Evolutionary conservation across 2,329 filamentous ascomycete genomes (phyloP), one percentile per base, ranked within the genome.

Genomic region (Blumeria hordei): DNA sequence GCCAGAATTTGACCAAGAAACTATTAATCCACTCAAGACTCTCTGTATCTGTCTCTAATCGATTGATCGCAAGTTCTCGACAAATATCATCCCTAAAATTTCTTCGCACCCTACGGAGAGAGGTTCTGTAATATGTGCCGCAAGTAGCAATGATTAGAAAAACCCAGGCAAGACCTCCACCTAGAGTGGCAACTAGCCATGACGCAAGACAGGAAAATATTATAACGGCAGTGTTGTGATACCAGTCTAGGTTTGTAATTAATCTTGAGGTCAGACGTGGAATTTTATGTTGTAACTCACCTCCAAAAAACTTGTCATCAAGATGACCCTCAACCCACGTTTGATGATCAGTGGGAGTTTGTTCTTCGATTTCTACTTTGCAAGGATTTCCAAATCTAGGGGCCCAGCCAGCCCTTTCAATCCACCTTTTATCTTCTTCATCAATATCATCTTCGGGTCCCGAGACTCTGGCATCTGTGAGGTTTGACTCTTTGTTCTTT

Each of bases 21-120:
- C 87, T 94, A 73, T 98, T 98, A 68, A 98, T 96, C 92, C 92
- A 98, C 68, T 98, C 92, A 52, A 98, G 73, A 56, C 85, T 92
- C 69, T 98, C 92, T 32, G 80, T 80, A 62, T 98, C 92, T 8
- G 81, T 92, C 62, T 96, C 92, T 55, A 98, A 72, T 63, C 77
- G 85, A 68, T 82, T 83, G 68, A 95, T 85, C 11, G 83, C 81
- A 74, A 95, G 75, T 67, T 95, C 88, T 55, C 92, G 82, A 57
- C 82, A 83, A 61, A 98, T 77, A 65, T 98, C 92, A 69, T 98
- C 92, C 57, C 90, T 81, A 68, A 94, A 94, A 68, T 98, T 98
- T 61, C 92, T 82, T 62, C 92, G 83, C 57, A 96, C 88, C 59
- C 92, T 82, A 60, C 90, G 86, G 60, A 95, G 77, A 2, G 92